Evolutionary conservation across 176 grass and related monocot genomes (phyloP), one percentile per base, ranked within the genome.

Genomic region (Oryza nivara): DNA sequence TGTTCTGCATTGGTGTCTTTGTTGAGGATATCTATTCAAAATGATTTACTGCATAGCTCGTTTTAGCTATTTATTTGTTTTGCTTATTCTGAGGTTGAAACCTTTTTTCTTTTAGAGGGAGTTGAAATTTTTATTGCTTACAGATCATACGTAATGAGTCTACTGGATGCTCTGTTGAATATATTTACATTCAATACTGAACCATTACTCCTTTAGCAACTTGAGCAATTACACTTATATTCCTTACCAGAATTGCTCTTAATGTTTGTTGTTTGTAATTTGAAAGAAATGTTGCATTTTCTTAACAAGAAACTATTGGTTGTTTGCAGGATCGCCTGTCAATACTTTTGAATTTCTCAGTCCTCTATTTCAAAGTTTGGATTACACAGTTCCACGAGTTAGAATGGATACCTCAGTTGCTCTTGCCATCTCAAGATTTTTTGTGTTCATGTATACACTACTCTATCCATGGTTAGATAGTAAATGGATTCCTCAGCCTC

Each of bases 361-460:
- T 73, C 96, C 96, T 74, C 78, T 98, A 34, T 87, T 98, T 74
- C 87, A n/a, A 87, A 95, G 91, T 89, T 93, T 98, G 85, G 89
- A 86, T 49, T 98, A 98, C 83, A 32, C 45, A 11, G 47, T 78
- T 47, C 96, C 96, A 41, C 86, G 34, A 88, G 35, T 89, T 67
- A 88, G 56, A 16, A 17, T 95, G 7, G 69, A 91, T 68, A 92
- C 87, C 12, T 86, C 87, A 7, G 65, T 89, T 16, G 86, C 92
- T 45, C 80, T 98, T 11, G 11, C 91, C 78, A 83, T 98, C 66
- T 91, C 91, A 74, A 90, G 80, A 49, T n/a, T 93, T 71, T 74
- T 92, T 80, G 87, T 80, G 84, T 80, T 95, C 77, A 63, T 91
- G 5, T 92, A 85, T 47, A 87, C 89, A 40, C 10, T 98, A 52